Evolutionary conservation across 306 rosid genomes (phyloP), one percentile per base, ranked within the genome.

Genomic region (Inga oerstediana): DNA sequence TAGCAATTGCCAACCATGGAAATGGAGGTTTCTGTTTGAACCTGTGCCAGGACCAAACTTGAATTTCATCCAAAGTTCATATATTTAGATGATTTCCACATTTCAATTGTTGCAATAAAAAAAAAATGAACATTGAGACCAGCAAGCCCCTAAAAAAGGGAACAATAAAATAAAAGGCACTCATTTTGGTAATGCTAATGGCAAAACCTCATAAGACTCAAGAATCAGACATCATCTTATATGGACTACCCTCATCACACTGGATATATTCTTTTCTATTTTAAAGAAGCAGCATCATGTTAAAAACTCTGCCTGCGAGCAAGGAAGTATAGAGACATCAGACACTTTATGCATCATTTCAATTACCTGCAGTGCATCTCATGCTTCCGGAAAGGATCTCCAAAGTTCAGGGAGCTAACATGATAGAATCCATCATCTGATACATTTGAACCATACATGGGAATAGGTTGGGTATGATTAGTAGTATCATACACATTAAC

Each of bases 361-460:
- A 16, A 43, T 84, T 87, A 94, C 99, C 99, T 89, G 98, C 99
- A 96, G 80, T 74, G 97, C 99, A 96, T 96, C 90, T 92, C 98
- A 84, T 96, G 99, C 90, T 89, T 96, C 86, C 99, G 87, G 58
- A 92, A 81, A 49, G 99, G 99, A 88, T 96, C 99, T 76, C 99
- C 99, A 61, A 96, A 96, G 86, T 88, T 96, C 46, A 96, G 94
- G 83, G 84, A 44, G 86, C 98, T 94, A 76, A 86, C 73, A 62
- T 84, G 97, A 87, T 78, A 85, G 86, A 91, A 83, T 44, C 86
- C 92, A 85, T 89, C 94, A 51, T 88, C 92, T 14, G 95, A 85
- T 72, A 86, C 93, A 80, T 89, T 88, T 78, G 94, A 89, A 37
- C 99, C 98, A 73, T 96, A 96, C 99, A 96, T 96, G 84, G 92